phyloP scores from a whole-genome alignment of 2,329 filamentous ascomycete genomes.

The Colletotrichum paranaense region DNA sequence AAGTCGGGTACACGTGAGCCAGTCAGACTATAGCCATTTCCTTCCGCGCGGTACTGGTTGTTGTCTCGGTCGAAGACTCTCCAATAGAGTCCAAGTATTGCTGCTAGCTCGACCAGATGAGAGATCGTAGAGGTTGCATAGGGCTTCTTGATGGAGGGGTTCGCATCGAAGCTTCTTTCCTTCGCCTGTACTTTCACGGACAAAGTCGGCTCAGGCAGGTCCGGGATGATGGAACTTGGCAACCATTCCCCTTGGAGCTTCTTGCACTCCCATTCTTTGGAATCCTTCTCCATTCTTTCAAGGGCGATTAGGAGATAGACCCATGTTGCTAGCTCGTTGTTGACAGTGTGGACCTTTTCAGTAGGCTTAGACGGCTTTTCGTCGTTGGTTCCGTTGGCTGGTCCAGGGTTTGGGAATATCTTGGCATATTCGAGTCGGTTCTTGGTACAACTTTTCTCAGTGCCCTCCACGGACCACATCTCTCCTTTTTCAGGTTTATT shows the following conservation, averaged over 20 bases:
- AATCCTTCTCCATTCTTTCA: slow-evolving; percentile 22
- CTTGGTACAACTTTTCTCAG: not conserved
- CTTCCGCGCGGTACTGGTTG: slow-evolving; percentile 50
- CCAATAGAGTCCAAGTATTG: slow-evolving; percentile 53
- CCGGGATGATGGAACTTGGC: not conserved
- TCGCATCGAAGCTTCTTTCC: slow-evolving; percentile 14
- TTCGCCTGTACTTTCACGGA: slow-evolving; percentile 17
- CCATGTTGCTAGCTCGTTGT: slow-evolving; percentile 24
- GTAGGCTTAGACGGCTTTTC: not conserved
- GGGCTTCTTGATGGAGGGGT: slow-evolving; percentile 39
- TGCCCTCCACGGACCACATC: slow-evolving; percentile 3
- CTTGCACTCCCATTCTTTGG: not conserved
- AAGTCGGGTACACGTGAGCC: slow-evolving; percentile 46
- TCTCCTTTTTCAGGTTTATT: not conserved
- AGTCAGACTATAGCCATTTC: slow-evolving; percentile 48
- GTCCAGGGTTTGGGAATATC: not conserved
- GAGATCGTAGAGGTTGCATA: slow-evolving; percentile 50
- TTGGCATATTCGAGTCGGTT: not conserved
- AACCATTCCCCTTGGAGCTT: not conserved
- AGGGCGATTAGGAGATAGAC: slow-evolving; percentile 6
- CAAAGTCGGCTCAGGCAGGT: not conserved
- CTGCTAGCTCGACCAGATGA: slow-evolving; percentile 48
- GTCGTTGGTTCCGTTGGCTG: not conserved
- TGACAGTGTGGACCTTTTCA: slow-evolving; percentile 13
- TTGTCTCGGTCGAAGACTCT: slow-evolving; percentile 50